phyloP scores from a whole-genome alignment of 345 rosid species.

The Sonneratia caseolaris region DNA sequence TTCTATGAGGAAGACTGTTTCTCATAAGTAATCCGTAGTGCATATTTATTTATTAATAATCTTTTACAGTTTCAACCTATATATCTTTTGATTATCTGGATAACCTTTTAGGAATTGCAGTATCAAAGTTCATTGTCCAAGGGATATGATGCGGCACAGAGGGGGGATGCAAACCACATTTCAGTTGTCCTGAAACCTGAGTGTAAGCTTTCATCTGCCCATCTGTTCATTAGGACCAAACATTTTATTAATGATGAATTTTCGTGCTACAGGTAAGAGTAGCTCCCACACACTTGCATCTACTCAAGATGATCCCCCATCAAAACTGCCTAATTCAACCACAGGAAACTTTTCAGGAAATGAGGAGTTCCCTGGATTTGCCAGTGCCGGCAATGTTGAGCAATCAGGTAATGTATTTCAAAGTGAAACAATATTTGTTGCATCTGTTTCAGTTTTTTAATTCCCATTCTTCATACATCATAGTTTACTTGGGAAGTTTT shows the following conservation, averaged over 20 bases:
- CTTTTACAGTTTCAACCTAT: not conserved
- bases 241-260: not conserved
- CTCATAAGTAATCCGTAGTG: not conserved
- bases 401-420: slow-evolving; percentile 39
- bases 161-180: slow-evolving; percentile 26
- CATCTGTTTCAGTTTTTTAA: not conserved
- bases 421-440: not conserved
- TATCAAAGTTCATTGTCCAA: not conserved
- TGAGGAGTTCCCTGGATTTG: slow-evolving; percentile 69
- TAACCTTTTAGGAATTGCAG: slow-evolving; percentile 35
- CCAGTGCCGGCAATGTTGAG: slow-evolving; percentile 45
- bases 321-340: slow-evolving; percentile 23
- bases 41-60: not conserved
- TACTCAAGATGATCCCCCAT: not conserved
- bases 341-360: slow-evolving; percentile 31
- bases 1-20: not conserved
- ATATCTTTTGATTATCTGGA: not conserved
- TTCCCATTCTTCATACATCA: not conserved
- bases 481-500: not conserved
- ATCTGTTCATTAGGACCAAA: not conserved
- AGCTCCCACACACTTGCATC: not conserved
- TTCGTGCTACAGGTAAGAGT: not conserved
- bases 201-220: slow-evolving; percentile 12
- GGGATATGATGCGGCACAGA: slow-evolving; percentile 20
- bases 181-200: slow-evolving; percentile 24